A percentile compares a stretch with the other conserved stretches of the same genome.
These are phyloP conservation scores for Leptomonas seymouri DNA, from an alignment of 208 protist species.

Conservation along the genomic window DNA sequence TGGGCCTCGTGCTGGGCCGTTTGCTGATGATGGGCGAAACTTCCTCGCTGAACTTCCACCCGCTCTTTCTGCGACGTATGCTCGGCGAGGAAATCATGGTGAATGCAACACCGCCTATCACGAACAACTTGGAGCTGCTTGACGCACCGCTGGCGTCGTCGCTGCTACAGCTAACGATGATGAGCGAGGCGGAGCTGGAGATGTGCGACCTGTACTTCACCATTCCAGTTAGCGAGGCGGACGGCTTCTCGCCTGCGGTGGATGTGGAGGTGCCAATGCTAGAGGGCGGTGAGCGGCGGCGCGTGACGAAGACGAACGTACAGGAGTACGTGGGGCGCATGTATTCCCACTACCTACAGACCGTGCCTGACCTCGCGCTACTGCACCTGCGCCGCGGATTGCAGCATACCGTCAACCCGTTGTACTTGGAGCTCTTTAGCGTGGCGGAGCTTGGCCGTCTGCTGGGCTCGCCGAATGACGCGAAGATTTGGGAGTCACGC, in stretches of 20 bases:
- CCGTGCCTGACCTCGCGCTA: constrained; percentile 31
- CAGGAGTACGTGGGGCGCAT: constrained; percentile 42
- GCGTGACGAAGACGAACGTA: constrained; percentile 53
- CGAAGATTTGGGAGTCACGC: constrained; percentile 56
- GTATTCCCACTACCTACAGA: constrained; percentile 47
- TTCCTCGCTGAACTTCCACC: constrained; percentile 60
- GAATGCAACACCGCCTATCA: constrained; percentile 1
- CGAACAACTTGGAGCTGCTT: constrained; percentile 38
- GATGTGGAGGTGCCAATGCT: constrained; percentile 28
- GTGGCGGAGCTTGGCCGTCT: constrained; percentile 56
- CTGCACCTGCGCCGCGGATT: constrained; percentile 59
- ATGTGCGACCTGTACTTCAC: constrained; percentile 61
- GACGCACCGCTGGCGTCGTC: constrained; percentile 53
- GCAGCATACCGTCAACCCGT: constrained; percentile 42
- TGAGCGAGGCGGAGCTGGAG: constrained; percentile 45
- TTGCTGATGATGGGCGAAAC: constrained; percentile 60
- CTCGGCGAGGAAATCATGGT: constrained; percentile 35
- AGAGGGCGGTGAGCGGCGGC: constrained; percentile 14
- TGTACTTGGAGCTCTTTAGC: constrained; percentile 66
- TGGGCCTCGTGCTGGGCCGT: constrained; percentile 70
- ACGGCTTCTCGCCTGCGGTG: constrained; percentile 7
- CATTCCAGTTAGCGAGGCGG: constrained; percentile 40
- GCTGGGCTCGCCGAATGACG: constrained; percentile 50
- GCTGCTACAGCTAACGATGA: constrained; percentile 33
- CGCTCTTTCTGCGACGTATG: constrained; percentile 55